phyloP scores from a whole-genome alignment of 78 protist genomes.

The Dictyostelium brefeldianum region DNA sequence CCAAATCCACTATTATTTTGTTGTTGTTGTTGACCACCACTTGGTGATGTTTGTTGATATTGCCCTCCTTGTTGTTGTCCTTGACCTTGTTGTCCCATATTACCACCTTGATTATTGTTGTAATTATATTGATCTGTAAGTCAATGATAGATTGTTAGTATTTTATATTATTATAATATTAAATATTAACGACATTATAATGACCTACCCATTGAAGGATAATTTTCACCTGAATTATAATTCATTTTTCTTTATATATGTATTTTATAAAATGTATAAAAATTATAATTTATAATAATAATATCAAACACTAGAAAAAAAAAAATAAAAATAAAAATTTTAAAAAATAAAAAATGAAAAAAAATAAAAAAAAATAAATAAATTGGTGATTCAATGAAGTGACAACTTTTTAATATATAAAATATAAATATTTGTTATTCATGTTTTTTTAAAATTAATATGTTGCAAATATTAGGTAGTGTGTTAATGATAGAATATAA shows the following conservation, averaged over 20 bases:
- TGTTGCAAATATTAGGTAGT: too few species aligned
- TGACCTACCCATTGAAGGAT: conserved; percentile 69
- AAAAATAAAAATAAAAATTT: too few species aligned
- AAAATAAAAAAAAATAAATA: too few species aligned
- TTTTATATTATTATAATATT: neutral
- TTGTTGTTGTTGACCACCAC: conserved; percentile 9
- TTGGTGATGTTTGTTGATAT: neutral
- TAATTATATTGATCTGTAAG: conserved; percentile 65
- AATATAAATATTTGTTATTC: too few species aligned
- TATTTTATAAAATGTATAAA: too few species aligned
- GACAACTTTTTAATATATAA: too few species aligned
- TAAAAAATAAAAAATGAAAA: too few species aligned
- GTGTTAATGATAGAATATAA: too few species aligned
- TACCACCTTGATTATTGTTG: neutral
- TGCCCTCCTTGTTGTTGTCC: neutral
- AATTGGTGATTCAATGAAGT: too few species aligned
- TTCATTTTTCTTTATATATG: neutral
- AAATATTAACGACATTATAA: neutral
- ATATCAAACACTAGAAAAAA: too few species aligned
- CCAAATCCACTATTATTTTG: conserved; percentile 8
- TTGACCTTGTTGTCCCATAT: neutral
- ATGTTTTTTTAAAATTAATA: too few species aligned
- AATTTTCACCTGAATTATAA: conserved; percentile 17
- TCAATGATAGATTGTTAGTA: neutral
- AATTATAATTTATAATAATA: too few species aligned